A percentile compares a stretch with the other conserved stretches of the same genome.
phyloP scores from a whole-genome alignment of 2,329 filamentous ascomycete species.

The Penicillium vulpinum region DNA sequence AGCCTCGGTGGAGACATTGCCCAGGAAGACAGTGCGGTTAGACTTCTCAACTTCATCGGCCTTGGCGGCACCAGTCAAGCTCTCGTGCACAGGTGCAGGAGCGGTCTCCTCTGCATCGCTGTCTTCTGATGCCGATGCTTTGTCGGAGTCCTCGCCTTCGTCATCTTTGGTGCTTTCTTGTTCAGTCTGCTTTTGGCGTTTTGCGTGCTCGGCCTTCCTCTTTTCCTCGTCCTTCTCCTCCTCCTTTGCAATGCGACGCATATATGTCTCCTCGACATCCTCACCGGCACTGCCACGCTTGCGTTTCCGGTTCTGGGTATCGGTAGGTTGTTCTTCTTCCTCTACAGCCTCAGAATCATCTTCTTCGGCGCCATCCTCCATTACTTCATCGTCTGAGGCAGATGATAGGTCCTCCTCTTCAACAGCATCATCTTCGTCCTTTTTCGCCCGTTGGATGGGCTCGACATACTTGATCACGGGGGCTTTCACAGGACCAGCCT shows the following conservation, averaged over 20 bases:
- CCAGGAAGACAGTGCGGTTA: slow-evolving; percentile 84
- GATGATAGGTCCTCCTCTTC: slow-evolving; percentile 29
- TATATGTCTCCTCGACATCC: slow-evolving; percentile 46
- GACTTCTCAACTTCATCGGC: slow-evolving; percentile 74
- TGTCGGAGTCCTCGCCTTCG: slow-evolving; percentile 56
- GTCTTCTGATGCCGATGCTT: slow-evolving; percentile 44
- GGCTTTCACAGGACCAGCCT: slow-evolving; percentile 45
- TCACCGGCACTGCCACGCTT: slow-evolving; percentile 56
- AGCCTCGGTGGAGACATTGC: slow-evolving; percentile 81
- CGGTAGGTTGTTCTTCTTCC: slow-evolving; percentile 22
- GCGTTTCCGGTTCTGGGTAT: slow-evolving; percentile 48
- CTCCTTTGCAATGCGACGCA: slow-evolving; percentile 47
- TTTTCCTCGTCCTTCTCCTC: slow-evolving; percentile 40
- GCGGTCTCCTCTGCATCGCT: slow-evolving; percentile 32
- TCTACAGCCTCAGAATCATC: slow-evolving; percentile 54
- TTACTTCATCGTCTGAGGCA: slow-evolving; percentile 38
- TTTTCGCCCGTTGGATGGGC: slow-evolving; percentile 26
- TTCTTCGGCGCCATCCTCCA: slow-evolving; percentile 47
- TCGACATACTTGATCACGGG: slow-evolving; percentile 29
- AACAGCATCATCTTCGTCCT: slow-evolving; percentile 28
- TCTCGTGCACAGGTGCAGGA: slow-evolving; percentile 42
- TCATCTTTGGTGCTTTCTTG: slow-evolving; percentile 37
- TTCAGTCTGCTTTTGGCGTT: slow-evolving; percentile 37
- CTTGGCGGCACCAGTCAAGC: slow-evolving; percentile 36
- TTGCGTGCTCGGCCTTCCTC: slow-evolving; percentile 36